These are phyloP conservation scores for Seiridium unicorne DNA, from an alignment of 2,329 filamentous ascomycete genomes.

Conservation along the genomic window DNA sequence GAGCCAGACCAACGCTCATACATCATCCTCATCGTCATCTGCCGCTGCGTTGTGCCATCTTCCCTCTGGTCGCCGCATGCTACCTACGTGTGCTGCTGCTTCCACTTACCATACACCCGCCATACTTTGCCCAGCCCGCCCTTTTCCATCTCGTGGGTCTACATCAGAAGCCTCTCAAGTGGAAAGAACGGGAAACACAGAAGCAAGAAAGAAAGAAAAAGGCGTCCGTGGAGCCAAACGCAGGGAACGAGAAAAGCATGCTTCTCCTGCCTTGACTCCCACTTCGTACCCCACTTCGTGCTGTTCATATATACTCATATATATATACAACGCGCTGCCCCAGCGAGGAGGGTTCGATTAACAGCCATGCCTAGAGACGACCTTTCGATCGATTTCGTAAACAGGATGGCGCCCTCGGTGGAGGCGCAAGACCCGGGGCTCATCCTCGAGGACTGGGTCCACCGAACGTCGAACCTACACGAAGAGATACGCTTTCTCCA, in stretches of 20 bases:
- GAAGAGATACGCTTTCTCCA: constrained; percentile 81
- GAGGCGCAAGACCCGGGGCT: constrained; percentile 64
- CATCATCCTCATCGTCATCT: not conserved
- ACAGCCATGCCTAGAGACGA: constrained; percentile 73
- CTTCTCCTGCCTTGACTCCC: constrained; percentile 2
- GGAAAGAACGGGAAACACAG: not conserved
- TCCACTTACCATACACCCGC: too few species aligned
- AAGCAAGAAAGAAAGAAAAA: constrained; percentile 20
- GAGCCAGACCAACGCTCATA: constrained; percentile 9
- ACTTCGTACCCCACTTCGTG: constrained; percentile 19
- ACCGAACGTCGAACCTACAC: constrained; percentile 73
- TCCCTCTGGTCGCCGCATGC: not conserved
- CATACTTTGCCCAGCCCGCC: too few species aligned
- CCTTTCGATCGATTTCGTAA: constrained; percentile 67
- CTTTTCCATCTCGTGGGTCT: too few species aligned
- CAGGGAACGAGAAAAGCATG: not conserved
- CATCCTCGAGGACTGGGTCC: constrained; percentile 77
- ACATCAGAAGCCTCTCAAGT: not conserved
- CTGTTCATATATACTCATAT: constrained; percentile 20
- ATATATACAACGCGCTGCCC: constrained; percentile 7
- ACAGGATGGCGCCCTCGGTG: constrained; percentile 58
- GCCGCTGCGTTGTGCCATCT: not conserved
- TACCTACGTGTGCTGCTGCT: not conserved
- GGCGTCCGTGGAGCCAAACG: too few species aligned
- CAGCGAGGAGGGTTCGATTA: constrained; percentile 41